Conservation (phyloP, 2,329 filamentous ascomycete genomes). For the Clathrospora elynae region DNA sequence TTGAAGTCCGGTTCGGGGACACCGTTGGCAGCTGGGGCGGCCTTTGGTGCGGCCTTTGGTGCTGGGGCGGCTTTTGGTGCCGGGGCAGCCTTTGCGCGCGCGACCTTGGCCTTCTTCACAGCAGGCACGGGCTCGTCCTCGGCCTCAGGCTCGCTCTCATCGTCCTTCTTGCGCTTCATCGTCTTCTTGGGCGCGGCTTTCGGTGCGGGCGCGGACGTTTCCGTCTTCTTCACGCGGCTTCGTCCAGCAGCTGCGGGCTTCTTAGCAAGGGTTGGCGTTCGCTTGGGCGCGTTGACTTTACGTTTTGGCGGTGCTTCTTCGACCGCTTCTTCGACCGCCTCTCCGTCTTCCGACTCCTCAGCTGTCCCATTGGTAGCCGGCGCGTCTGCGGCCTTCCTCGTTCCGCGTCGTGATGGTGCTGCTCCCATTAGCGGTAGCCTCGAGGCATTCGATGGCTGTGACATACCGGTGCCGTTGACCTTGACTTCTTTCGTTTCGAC, state of each 20-base stretch:
- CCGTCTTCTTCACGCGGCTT: constrained; percentile 37
- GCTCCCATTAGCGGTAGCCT: constrained; percentile 22
- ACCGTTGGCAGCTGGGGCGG: constrained; percentile 15
- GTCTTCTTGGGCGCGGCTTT: constrained; percentile 22
- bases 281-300: constrained; percentile 19
- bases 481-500: constrained; percentile 33
- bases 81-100: constrained; percentile 18
- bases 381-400: constrained; percentile 32
- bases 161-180: constrained; percentile 42
- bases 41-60: constrained; percentile 15
- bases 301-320: constrained; percentile 18
- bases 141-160: constrained; percentile 28
- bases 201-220: constrained; percentile 26
- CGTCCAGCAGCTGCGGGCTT: constrained; percentile 22
- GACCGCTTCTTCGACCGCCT: constrained; percentile 2
- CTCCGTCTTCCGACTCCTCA: constrained; percentile 7
- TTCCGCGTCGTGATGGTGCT: constrained; percentile 28
- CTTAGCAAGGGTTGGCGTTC: constrained; percentile 13
- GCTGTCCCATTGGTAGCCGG: constrained; percentile 18
- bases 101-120: constrained; percentile 34
- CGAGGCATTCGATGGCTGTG: constrained; percentile 15
- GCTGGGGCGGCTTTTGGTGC: constrained; percentile 7
- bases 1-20: constrained; percentile 23
- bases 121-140: constrained; percentile 27
- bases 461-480: constrained; percentile 43